Base-by-base conservation (phyloP, 305 asterid species). In the Euphrasia arctica region DNA sequence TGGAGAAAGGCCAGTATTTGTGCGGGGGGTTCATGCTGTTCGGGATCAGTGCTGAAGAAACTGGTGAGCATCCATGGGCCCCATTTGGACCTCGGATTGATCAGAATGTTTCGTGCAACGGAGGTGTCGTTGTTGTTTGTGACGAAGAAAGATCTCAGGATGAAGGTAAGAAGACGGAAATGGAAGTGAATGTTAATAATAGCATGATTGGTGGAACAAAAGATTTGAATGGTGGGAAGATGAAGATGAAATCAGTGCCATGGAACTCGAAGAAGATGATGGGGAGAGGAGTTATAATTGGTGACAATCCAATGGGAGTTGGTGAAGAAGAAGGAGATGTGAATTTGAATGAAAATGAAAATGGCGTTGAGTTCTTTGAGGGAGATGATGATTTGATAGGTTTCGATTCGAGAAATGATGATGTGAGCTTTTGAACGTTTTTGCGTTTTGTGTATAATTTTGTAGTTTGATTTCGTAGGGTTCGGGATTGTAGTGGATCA, bases 221-320 rank as follows among this genome's bases (percentile, higher is more conserved):
- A 13, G 58, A 31, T 3, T 52, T 31, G 13, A 47, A 63, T 28
- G 47, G 28, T 48, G 52, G 2, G 45, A 71, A 61, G 77, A 81
- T 75, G 45, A 71, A 60, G 77, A 81, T 75, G 58, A 83, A 78
- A 64, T 63, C 70, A 14, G 79, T 65, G 66, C 76, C 73, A 0
- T 77, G 55, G 75, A 63, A 58, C 56, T 67, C 66, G 0, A 79
- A 78, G 74, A 85, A 80, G 77, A 22, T 77, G 70, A 59, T 76
- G 74, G 90, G 90, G 29, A 79, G 74, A 68, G 86, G 91, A 70
- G 25, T 64, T 13, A 74, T 47, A 67, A 69, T 74, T n/a, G 58
- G 66, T 4, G 58, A 43, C 48, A 47, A 52, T 15, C 74, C 70
- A 32, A 64, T 55, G 50, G 61, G 60, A 58, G 71, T 62, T 62